Base-by-base conservation (phyloP, 2,329 filamentous ascomycete species). In the Colletotrichum cereale region DNA sequence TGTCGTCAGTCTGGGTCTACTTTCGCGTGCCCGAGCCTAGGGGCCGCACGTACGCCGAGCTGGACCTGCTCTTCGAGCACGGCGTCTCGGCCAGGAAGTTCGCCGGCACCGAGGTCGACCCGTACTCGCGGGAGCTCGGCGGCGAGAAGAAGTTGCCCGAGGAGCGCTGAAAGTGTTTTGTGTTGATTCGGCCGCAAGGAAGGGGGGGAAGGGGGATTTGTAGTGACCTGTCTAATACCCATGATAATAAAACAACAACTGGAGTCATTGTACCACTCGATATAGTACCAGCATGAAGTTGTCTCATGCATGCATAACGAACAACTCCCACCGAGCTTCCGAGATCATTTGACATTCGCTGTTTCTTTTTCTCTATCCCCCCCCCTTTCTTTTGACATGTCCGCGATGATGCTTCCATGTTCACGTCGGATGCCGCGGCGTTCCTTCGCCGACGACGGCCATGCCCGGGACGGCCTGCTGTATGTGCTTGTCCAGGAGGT, bases 21-120 rank as follows among this genome's bases (percentile, higher is more conserved):
- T 84, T 84, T 75, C 84, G 85, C 61, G 78, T 88, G 2, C 87
- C 87, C 3, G 88, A 90, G 75, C 87, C 88, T 0, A 86, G 84
- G 65, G 86, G 82, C 10, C 78, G 84, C 7, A 83, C 83, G 0
- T 85, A 84, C 71, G 84, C 82, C 3, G 83, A 86, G 74, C 72
- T 85, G 47, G 83, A 85, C 64, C 53, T 84, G 53, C 77, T 85
- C 3, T 85, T 85, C 55, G 81, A 84, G 74, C 77, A 80, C 66
- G 74, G 75, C 3, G 77, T 84, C 1, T 67, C 81, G 0, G 82
- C 83, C 2, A 80, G 83, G 72, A 81, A 80, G 67, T 85, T 85
- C 73, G 79, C 82, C 18, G 75, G 75, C 67, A 83, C 81, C 0
- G 76, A 79, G 21, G 79, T 84, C 55, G 80, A 84, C 55, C 81